Base-by-base conservation (phyloP, 2,329 filamentous ascomycete species). In the Calonectria pseudoreteaudii region DNA sequence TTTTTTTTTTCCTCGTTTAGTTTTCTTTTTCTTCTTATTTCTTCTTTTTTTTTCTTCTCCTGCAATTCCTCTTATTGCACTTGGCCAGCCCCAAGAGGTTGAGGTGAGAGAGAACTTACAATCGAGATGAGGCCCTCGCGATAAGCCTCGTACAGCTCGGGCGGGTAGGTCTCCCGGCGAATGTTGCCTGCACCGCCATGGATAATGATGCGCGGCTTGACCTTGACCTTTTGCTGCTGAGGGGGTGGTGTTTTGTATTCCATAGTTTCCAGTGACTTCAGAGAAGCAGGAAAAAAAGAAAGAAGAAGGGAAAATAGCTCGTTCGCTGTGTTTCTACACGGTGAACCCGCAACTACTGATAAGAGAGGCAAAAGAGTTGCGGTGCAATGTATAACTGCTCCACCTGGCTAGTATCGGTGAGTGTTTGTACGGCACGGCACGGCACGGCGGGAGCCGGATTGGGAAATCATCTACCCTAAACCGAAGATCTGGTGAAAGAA, bases 141-240 rank as follows among this genome's bases (percentile, higher is more conserved):
- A 83, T 93, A 94, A 68, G 87, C 83, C 16, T 84, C 80, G 79
- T 93, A 93, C 73, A 90, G 87, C 23, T 89, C 86, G 0, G 89
- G 89, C 5, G 91, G 87, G 50, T 94, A 88, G 71, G 88, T 91
- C 10, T 87, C 83, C 4, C 90, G 92, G 31, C 87, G 88, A 77
- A 95, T 92, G 80, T 93, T 93, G 62, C 93, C 93, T 2, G 94
- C 93, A 41, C 93, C 93, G 80, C 93, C 94, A 80, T 94, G 93
- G 80, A 94, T 91, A 80, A 94, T 93, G 38, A 94, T 82, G 13
- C 91, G 88, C 4, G 93, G 92, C 79, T 86, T 85, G 41, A 88
- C 73, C 79, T 86, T 85, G 44, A 88, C 73, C 62, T 75, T 81
- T 28, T 75, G 66, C 28, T 5, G 20, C 44, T 38, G 28, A 49